These are phyloP conservation scores for Heimioporus sp. DNA, from an alignment of 768 basidiomycete genomes.

Conservation along the genomic window DNA sequence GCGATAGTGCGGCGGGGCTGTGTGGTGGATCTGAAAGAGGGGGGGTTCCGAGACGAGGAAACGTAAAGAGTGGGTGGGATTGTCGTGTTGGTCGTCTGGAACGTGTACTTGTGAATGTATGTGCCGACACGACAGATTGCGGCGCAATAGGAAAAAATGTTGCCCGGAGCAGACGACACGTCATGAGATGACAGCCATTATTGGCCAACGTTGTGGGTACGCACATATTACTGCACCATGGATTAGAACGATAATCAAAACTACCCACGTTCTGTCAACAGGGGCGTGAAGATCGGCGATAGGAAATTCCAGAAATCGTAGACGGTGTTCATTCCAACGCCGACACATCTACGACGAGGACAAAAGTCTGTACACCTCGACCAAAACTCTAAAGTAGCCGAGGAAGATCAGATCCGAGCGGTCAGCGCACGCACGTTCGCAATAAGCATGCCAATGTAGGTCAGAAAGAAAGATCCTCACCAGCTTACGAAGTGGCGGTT, in stretches of 20 bases:
- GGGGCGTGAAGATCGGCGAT: constrained; percentile 6
- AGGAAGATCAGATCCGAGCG: constrained; percentile 37
- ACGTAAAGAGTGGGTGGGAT: constrained; percentile 46
- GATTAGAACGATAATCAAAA: constrained; percentile 6
- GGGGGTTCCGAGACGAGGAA: constrained; percentile 36
- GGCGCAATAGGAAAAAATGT: constrained; percentile 41
- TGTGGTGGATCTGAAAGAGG: constrained; percentile 15
- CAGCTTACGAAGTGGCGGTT: too few species aligned
- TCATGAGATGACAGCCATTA: constrained; percentile 40
- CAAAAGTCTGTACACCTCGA: too few species aligned
- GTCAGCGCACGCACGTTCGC: constrained; percentile 6
- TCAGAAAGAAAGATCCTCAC: neutral
- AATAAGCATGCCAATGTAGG: neutral
- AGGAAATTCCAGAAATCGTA: neutral
- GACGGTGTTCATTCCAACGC: too few species aligned
- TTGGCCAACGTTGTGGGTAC: constrained; percentile 45
- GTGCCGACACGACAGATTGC: constrained; percentile 35
- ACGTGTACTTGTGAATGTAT: neutral
- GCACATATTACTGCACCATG: constrained; percentile 37
- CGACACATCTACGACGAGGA: too few species aligned
- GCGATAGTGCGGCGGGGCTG: constrained; percentile 11
- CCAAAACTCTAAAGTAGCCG: too few species aligned
- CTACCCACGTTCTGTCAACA: constrained; percentile 27
- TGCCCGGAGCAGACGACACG: constrained; percentile 41
- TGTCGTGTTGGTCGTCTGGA: constrained; percentile 44